Base-by-base conservation (phyloP, 345 rosid species). In the Aquilaria sinensis region DNA sequence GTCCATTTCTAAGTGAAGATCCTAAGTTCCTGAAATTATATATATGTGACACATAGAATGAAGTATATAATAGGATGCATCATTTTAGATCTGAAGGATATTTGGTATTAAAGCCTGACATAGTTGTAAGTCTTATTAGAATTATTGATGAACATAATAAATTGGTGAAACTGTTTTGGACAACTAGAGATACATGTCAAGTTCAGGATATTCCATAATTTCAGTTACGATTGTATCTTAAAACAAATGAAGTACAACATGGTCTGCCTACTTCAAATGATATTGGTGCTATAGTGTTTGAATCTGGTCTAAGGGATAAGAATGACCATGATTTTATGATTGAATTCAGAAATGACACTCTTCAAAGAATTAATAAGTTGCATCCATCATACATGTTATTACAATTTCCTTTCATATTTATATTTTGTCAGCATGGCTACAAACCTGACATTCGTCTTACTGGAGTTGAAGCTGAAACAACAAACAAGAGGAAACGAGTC, bases 361-460 rank as follows among this genome's bases (percentile, higher is more conserved):
- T 14, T 2, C n/a, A 51, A 51, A 10, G 53, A 51, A 51, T 51
- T 3, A 41, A 9, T 9, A 41, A 51, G 8, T 10, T 54, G 9
- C 64, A 53, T 23, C 64, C 71, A 12, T 1, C 29, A 2, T 60
- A 49, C 9, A 65, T 71, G 70, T n/a, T 56, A 0, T 2, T 71
- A n/a, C 61, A 65, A 11, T 71, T 53, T 60, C 62, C 61, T 1
- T 4, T 68, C 0, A 5, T 68, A 1, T 61, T 45, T 11, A 56
- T 47, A 6, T 67, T 30, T 46, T 47, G 66, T 14, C 54, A 67
- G 15, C 34, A 53, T 59, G 71, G 65, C 3, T 29, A 51, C 10
- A 12, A 4, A 37, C 6, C 51, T 5, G 3, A n/a, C 3, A 48
- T 48, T 3, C 3, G 14, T 0, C 14, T 10, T 9, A 23, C 23